Base-by-base conservation (phyloP, 75 land plant species). In the Chamaecyparis obtusa region DNA sequence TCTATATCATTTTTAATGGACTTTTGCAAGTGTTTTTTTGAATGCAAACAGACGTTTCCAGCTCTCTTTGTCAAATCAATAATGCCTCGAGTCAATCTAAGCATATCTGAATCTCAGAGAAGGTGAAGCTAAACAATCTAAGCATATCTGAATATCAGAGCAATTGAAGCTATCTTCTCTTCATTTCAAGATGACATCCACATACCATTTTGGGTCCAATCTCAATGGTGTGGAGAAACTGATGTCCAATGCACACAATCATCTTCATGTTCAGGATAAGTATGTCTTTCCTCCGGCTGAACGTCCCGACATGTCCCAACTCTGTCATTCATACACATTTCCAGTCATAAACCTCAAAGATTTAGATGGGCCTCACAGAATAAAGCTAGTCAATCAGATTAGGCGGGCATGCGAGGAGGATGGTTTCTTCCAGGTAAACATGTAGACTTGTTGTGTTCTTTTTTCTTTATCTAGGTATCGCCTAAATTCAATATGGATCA, bases 271-370 rank as follows among this genome's bases (percentile, higher is more conserved):
- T 15, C 77, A 33, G 16, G 33, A 74, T 11, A 74, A 33, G 4
- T 74, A 74, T 74, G 5, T 74, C 77, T 35, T 74, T 32, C 77
- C 77, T 74, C 77, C 77, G 0, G 36, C 5, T 74, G 77, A 74
- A 74, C 77, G 77, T 16, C 77, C 77, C 3, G 36, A 74, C 36
- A 33, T 33, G 77, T 33, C 77, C 16, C 16, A 33, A 16, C 0
- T 74, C 16, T 74, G 77, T 74, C 1, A 74, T 35, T 74, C 37
- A 0, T 13, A 74, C 13, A 74, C 5, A 32, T 32, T 95, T 83
- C 92, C 94, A 57, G 82, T 95, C 60, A 89, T 95, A 10, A 94
- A 95, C 83, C 87, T 95, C 43, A 83, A 41, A 48, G 87, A 90
- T 39, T 81, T 94, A 71, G 71, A 88, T 41, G 92, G 93, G 48